Percentiles rank a stretch among this genome's conserved stretches.
phyloP scores from a whole-genome alignment of 371 early-diverging fungal genomes.

The Syncephalis plumigaleata region DNA sequence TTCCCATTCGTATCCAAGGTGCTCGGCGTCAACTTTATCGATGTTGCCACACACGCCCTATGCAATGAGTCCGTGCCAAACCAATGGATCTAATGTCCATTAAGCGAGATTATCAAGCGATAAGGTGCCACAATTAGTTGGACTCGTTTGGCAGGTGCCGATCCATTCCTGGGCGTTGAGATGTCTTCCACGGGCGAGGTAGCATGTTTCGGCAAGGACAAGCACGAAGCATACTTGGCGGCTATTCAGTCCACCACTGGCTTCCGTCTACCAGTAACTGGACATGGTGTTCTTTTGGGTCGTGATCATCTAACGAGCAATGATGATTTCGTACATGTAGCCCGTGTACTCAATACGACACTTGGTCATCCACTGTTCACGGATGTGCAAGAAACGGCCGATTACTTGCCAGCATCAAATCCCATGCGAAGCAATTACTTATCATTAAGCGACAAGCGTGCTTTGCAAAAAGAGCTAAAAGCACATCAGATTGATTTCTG shows the following conservation, averaged over 20 bases:
- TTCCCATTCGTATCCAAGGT: slow-evolving; percentile 94
- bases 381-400: slow-evolving; percentile 35
- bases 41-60: slow-evolving; percentile 68
- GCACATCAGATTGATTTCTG: slow-evolving; percentile 49
- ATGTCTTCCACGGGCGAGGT: slow-evolving; percentile 98
- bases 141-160: slow-evolving; percentile 85
- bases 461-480: slow-evolving; percentile 30
- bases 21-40: slow-evolving; percentile 74
- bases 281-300: slow-evolving; percentile 47
- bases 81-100: slow-evolving; percentile 50
- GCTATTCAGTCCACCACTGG: slow-evolving; percentile 70
- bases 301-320: slow-evolving; percentile 52
- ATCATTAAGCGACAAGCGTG: slow-evolving; percentile 29
- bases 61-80: slow-evolving; percentile 31
- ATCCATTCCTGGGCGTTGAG: slow-evolving; percentile 90
- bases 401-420: slow-evolving; percentile 16
- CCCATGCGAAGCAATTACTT: slow-evolving; percentile 20
- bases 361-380: slow-evolving; percentile 54
- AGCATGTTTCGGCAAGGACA: slow-evolving; percentile 84
- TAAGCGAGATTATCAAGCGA: slow-evolving; percentile 47
- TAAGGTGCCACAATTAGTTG: slow-evolving; percentile 93
- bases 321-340: slow-evolving; percentile 46
- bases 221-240: slow-evolving; percentile 69
- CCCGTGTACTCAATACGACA: slow-evolving; percentile 26
- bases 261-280: slow-evolving; percentile 46